Evolutionary conservation across 202 grass and related monocot genomes (phyloP).

Genomic region (Hordeum pubiflorum): DNA sequence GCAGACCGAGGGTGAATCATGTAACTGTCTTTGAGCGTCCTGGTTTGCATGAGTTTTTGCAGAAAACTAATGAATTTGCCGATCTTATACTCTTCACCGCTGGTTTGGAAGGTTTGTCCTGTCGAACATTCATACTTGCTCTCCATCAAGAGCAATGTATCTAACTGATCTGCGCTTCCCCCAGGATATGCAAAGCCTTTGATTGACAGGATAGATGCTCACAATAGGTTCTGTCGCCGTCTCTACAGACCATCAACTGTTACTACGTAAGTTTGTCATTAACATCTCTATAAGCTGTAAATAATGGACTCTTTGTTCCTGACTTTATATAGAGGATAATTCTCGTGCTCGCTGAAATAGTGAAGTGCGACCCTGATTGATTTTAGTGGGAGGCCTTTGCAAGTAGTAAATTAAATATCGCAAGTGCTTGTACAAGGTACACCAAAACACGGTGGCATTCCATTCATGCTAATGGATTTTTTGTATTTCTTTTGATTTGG

Average conservation of each 20-base stretch:
- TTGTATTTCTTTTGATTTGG: neutral
- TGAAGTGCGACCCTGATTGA: neutral
- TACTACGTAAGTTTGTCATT: constrained; percentile 59
- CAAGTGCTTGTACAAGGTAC: neutral
- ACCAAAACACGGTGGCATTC: neutral
- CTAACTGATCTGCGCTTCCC: constrained; percentile 5
- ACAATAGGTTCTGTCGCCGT: constrained; percentile 61
- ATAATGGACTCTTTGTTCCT: neutral
- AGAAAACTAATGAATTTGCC: constrained; percentile 69
- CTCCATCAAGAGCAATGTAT: neutral
- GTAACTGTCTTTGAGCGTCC: constrained; percentile 93
- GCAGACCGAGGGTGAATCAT: constrained; percentile 62
- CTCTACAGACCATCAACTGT: constrained; percentile 82
- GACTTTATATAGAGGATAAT: neutral
- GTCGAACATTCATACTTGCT: constrained; percentile 17
- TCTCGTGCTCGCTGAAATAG: constrained; percentile 1
- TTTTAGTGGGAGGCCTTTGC: constrained; percentile 11
- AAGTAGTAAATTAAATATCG: neutral
- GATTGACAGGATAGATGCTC: constrained; percentile 83
- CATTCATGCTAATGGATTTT: neutral
- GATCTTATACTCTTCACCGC: constrained; percentile 94
- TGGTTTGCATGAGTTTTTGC: constrained; percentile 82
- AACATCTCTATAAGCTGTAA: neutral
- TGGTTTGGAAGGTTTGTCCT: constrained; percentile 73
- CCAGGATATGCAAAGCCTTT: constrained; percentile 84